Percentiles rank a stretch among this genome's conserved stretches.
Conservation (phyloP, 148 eudicot genomes). For the Spergularia bocconei region DNA sequence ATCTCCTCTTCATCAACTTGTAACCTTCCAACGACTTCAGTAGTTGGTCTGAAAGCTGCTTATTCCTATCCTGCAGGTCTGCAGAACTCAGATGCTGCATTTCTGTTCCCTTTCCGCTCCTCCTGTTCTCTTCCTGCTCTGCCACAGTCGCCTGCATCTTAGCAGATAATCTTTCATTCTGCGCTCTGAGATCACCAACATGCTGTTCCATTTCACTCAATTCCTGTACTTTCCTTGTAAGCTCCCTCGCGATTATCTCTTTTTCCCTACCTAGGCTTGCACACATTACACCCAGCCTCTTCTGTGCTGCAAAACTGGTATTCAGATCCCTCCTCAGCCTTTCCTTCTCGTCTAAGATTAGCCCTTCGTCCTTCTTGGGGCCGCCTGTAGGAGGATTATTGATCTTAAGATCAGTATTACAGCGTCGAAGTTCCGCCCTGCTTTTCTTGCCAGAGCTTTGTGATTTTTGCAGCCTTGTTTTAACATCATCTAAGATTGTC, state of each 20-base stretch:
- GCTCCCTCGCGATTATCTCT: conserved; percentile 68
- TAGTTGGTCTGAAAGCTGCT: conserved; percentile 48
- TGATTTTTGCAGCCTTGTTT: conserved; percentile 57
- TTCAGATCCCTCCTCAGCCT: conserved; percentile 49
- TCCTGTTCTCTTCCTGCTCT: conserved; percentile 25
- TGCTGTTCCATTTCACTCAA: conserved; percentile 74
- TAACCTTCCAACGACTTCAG: conserved; percentile 58
- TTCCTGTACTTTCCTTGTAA: conserved; percentile 62
- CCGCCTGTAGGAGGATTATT: conserved; percentile 28
- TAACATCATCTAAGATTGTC: conserved; percentile 69
- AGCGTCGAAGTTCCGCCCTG: conserved; percentile 44
- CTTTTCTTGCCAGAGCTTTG: conserved; percentile 46
- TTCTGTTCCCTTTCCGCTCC: conserved; percentile 14
- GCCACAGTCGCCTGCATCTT: conserved; percentile 43
- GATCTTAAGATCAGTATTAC: conserved; percentile 43
- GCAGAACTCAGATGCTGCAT: conserved; percentile 19
- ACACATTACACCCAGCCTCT: conserved; percentile 76
- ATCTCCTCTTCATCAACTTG: conserved; percentile 46
- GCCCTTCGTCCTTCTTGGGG: conserved; percentile 26
- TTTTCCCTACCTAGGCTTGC: conserved; percentile 85
- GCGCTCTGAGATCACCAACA: conserved; percentile 47
- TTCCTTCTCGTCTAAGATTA: conserved; percentile 49
- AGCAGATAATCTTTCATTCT: conserved; percentile 49
- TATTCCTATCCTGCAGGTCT: conserved; percentile 51
- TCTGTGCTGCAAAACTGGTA: conserved; percentile 57